A percentile compares a stretch with the other conserved stretches of the same genome.
Conservation (phyloP, 257 asterid species). For the Ocimum tenuiflorum region DNA sequence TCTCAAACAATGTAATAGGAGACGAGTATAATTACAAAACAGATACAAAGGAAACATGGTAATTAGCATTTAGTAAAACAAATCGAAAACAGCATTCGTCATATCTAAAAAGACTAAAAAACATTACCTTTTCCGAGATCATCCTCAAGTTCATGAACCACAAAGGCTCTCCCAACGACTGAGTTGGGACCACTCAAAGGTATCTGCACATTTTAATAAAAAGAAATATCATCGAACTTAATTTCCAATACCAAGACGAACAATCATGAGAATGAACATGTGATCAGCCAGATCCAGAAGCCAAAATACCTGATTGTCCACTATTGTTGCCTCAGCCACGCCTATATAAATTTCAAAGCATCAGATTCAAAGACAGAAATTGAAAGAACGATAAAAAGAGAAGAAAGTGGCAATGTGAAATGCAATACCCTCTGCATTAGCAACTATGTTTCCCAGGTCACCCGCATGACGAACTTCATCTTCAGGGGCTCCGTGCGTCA, state of each 20-base stretch:
- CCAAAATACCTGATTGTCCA: constrained; percentile 63
- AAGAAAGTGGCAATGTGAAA: background rate
- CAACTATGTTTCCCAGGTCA: constrained; percentile 99
- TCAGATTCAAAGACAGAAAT: constrained; percentile 12
- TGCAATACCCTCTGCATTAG: constrained; percentile 76
- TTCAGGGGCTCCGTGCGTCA: constrained; percentile 92
- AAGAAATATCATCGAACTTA: background rate
- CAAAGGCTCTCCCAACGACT: constrained; percentile 90
- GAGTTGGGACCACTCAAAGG: constrained; percentile 78
- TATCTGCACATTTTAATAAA: constrained; percentile 40
- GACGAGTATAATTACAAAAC: background rate
- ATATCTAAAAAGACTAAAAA: background rate
- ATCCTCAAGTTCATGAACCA: constrained; percentile 91
- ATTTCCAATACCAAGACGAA: background rate
- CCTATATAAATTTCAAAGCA: constrained; percentile 41
- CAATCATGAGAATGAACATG: background rate
- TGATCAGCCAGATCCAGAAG: background rate
- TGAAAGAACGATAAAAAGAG: background rate
- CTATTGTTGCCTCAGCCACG: constrained; percentile 82
- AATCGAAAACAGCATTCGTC: background rate
- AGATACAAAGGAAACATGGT: background rate
- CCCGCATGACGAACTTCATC: constrained; percentile 99
- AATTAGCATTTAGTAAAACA: background rate
- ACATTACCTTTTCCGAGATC: constrained; percentile 91
- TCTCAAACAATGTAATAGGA: background rate